Percentiles rank a stretch among this genome's conserved stretches.
Conservation (phyloP, 495 filamentous ascomycete species). For the Aspergillus steynii region DNA sequence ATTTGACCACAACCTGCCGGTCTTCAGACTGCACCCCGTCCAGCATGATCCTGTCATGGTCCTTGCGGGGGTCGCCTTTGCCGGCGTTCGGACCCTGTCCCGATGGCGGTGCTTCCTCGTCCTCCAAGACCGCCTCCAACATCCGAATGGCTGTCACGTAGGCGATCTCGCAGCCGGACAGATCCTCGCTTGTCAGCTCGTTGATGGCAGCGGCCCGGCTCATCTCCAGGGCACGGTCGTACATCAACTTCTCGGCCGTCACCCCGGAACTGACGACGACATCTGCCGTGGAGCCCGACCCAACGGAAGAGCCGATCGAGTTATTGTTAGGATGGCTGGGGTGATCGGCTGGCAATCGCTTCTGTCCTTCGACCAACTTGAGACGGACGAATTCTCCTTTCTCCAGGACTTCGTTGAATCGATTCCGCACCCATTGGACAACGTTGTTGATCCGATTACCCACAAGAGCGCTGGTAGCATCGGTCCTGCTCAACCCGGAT, state of each 20-base stretch:
- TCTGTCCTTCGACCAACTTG: conserved; percentile 85
- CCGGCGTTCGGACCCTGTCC: conserved; percentile 33
- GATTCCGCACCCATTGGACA: conserved; percentile 89
- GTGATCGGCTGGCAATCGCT: conserved; percentile 78
- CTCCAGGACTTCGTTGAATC: conserved; percentile 95
- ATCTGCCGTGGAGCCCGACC: conserved; percentile 58
- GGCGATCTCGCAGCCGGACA: conserved; percentile 85
- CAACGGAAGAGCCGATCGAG: conserved; percentile 46
- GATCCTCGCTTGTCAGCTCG: conserved; percentile 88
- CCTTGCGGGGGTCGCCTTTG: conserved; percentile 20
- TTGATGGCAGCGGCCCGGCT: conserved; percentile 91
- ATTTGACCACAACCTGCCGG: conserved; percentile 67
- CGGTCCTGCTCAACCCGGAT: conserved; percentile 38
- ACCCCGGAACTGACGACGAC: conserved; percentile 72
- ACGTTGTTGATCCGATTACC: conserved; percentile 82
- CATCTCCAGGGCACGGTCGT: conserved; percentile 96
- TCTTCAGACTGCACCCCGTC: conserved; percentile 71
- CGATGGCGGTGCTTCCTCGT: conserved; percentile 57
- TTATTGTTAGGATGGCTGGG: conserved; percentile 83
- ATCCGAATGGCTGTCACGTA: conserved; percentile 90
- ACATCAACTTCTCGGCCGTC: conserved; percentile 96
- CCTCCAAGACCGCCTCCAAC: conserved; percentile 91
- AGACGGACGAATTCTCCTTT: conserved; percentile 90
- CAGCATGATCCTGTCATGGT: conserved; percentile 43
- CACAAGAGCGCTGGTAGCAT: conserved; percentile 52